Evolutionary conservation across 805 yeast species (phyloP), one percentile per base, ranked within the genome.

Genomic region (Metschnikowia shivogae): DNA sequence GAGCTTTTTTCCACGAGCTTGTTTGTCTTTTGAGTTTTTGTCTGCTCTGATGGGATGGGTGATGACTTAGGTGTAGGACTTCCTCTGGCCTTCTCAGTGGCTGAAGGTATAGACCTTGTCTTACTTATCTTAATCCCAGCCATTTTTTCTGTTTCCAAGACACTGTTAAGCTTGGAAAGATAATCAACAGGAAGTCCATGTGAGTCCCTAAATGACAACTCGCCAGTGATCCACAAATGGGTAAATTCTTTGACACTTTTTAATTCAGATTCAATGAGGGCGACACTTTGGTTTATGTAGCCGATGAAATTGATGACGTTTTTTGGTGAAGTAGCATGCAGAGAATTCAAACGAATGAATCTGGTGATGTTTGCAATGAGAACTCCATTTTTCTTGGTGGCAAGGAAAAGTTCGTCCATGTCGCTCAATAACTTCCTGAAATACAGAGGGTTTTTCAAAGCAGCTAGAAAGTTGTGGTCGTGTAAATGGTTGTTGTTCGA

Each of bases 371-470:
- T 67, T 3, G 82, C 77, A 41, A 77, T 62, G 22, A 79, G 55
- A 9, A 74, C 63, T 24, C 75, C 77, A 52, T 76, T 78, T 47
- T 74, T 77, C 47, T 67, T 77, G 12, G 74, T 60, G n/a, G 67
- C 63, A 47, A 69, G 69, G 59, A 73, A 67, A 28, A 60, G 49
- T 11, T 69, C 76, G 20, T 71, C 72, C 44, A 70, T 56, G 7
- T 54, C 55, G 6, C 48, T 56, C 36, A 52, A 62, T 53, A 50
- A 29, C 11, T 32, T 36, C 22, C 45, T 45, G 36, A 47, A 53
- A 10, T 34, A 57, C 62, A 38, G 48, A 48, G 34, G 56, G 26
- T 45, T 55, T 40, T 57, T 60, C 49, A 60, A 62, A 44, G 49
- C 59, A 14, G 59, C 54, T 47, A 61, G 48, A 17, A 74, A 60